phyloP scores from a whole-genome alignment of 1,284 basidiomycete genomes.

The Singerocomus rubriflavus region DNA sequence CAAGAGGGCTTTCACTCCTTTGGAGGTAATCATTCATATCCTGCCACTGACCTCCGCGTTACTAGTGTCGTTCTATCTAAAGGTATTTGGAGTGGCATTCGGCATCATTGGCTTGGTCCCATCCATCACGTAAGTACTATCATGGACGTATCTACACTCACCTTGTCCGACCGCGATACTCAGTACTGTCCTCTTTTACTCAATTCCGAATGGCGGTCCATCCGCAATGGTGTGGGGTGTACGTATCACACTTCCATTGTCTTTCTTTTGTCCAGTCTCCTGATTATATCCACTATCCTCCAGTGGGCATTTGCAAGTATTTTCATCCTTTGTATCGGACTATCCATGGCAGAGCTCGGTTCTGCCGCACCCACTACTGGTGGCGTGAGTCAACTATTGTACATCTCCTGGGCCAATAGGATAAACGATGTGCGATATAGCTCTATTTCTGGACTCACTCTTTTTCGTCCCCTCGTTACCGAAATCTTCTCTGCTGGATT shows the following conservation, averaged over 20 bases:
- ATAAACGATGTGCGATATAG: conserved; percentile 28
- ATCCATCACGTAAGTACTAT: conserved; percentile 38
- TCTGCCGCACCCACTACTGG: conserved; percentile 58
- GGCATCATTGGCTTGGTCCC: conserved; percentile 45
- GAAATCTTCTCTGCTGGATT: conserved; percentile 71
- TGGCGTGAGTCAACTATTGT: conserved; percentile 45
- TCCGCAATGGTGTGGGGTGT: conserved; percentile 84
- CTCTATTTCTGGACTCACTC: conserved; percentile 80
- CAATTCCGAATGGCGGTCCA: conserved; percentile 75
- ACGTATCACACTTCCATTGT: conserved; percentile 28
- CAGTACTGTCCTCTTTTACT: conserved; percentile 67
- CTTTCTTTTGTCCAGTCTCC: background rate
- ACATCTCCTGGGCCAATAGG: background rate
- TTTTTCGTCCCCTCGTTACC: conserved; percentile 59
- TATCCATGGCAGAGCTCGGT: conserved; percentile 43
- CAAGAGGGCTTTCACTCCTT: conserved; percentile 58
- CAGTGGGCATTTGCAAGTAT: conserved; percentile 32
- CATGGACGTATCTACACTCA: background rate
- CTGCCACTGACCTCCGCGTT: background rate
- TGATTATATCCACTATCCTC: background rate
- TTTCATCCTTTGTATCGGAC: conserved; percentile 40
- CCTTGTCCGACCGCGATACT: conserved; percentile 25
- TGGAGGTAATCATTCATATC: conserved; percentile 43
- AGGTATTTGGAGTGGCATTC: conserved; percentile 40
- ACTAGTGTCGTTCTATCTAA: background rate